phyloP scores from a whole-genome alignment of 495 filamentous ascomycete genomes.

The Filosporella fistucella region DNA sequence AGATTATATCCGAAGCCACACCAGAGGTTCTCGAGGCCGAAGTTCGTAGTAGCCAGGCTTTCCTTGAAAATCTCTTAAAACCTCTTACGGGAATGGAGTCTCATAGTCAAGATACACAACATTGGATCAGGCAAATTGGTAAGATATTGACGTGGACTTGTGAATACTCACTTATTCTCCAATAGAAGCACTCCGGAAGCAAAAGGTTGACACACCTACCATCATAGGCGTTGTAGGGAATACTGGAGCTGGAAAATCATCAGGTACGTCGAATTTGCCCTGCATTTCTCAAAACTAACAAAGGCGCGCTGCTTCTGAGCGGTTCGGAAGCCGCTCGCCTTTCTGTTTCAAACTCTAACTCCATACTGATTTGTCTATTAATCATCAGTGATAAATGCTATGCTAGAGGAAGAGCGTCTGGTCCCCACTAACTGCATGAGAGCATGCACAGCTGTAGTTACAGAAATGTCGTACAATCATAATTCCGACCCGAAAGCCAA shows the following conservation, averaged over 20 bases:
- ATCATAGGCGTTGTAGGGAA: conserved; percentile 40
- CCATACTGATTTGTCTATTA: conserved; percentile 72
- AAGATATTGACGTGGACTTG: background rate
- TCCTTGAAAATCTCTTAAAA: conserved; percentile 29
- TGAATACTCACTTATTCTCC: background rate
- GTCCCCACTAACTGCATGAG: conserved; percentile 15
- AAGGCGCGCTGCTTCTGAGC: too few species aligned
- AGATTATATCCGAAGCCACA: conserved; percentile 29
- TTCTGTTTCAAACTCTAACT: too few species aligned
- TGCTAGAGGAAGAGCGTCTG: conserved; percentile 19
- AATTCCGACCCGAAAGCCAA: conserved; percentile 34
- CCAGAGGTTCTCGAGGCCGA: conserved; percentile 36
- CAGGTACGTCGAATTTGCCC: background rate
- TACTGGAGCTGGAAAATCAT: conserved; percentile 47
- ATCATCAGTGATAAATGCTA: conserved; percentile 53
- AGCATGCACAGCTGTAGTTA: conserved; percentile 43
- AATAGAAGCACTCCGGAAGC: background rate
- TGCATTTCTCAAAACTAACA: background rate
- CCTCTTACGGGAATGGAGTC: conserved; percentile 16
- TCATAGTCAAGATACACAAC: conserved; percentile 24
- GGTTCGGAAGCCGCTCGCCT: too few species aligned
- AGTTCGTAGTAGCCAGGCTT: conserved; percentile 29
- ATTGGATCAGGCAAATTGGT: conserved; percentile 34
- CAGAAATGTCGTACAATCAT: conserved; percentile 59
- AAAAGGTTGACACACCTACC: conserved; percentile 6